Conservation (phyloP, 345 rosid species). For the Boechera retrofracta region DNA sequence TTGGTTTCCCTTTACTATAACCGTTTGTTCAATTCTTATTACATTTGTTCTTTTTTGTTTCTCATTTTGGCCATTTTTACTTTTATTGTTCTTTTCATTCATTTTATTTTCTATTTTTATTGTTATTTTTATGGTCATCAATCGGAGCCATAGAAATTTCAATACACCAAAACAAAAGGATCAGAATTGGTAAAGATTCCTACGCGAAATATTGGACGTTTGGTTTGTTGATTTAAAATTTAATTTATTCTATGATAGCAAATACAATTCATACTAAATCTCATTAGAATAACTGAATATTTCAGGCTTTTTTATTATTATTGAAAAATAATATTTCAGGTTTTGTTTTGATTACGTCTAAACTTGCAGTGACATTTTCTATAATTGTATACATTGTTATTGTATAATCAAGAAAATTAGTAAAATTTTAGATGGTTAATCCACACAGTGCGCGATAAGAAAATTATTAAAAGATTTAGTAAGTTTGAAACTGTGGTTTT, state of each 20-base stretch:
- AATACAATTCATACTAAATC: not conserved
- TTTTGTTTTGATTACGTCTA: constrained; percentile 5
- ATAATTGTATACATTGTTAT: not conserved
- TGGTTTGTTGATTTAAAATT: not conserved
- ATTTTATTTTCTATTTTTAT: no score
- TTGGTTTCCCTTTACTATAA: no score
- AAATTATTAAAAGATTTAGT: not conserved
- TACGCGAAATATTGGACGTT: constrained; percentile 14
- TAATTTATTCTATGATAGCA: constrained; percentile 26
- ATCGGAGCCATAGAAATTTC: not conserved
- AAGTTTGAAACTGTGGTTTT: not conserved
- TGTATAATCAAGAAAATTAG: not conserved
- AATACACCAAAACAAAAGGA: constrained; percentile 29
- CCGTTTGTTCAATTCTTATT: no score
- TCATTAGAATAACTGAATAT: not conserved
- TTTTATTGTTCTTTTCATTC: no score
- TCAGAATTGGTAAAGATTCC: not conserved
- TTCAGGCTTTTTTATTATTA: not conserved
- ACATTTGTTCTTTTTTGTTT: no score
- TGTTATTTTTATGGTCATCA: no score
- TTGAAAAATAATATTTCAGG: not conserved
- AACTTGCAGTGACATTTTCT: not conserved
- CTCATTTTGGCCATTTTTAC: no score
- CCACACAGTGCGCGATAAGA: not conserved
- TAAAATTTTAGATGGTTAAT: not conserved